These are phyloP conservation scores for Trichoderma oligosporum DNA, from an alignment of 2,329 filamentous ascomycete species.

Conservation along the genomic window DNA sequence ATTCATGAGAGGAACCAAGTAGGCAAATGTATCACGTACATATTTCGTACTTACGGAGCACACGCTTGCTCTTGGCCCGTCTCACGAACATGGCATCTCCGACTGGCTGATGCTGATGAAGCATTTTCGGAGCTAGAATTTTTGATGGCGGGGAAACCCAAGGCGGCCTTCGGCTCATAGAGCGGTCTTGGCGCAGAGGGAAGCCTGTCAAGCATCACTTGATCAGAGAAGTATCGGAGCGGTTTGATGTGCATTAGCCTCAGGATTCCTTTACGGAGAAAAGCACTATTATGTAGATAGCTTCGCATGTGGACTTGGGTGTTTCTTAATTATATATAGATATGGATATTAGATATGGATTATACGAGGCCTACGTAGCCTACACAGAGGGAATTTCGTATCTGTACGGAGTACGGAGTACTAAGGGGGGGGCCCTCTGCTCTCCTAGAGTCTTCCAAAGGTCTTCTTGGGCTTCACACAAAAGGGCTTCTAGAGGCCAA, in stretches of 20 bases:
- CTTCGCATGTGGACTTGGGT: too few species aligned
- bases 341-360: too few species aligned
- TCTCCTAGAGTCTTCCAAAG: background rate
- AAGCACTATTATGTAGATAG: too few species aligned
- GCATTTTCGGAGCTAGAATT: constrained; percentile 10
- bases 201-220: constrained; percentile 14
- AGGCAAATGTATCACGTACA: constrained; percentile 15
- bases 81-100: background rate
- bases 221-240: constrained; percentile 13
- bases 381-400: constrained; percentile 9
- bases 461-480: background rate
- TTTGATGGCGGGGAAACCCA: constrained; percentile 16
- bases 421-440: background rate
- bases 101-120: constrained; percentile 7
- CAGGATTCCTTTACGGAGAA: too few species aligned
- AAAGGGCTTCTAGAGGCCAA: background rate
- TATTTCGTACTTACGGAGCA: constrained; percentile 4
- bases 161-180: constrained; percentile 14
- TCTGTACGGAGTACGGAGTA: too few species aligned
- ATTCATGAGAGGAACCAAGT: background rate
- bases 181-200: constrained; percentile 12
- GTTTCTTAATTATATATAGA: too few species aligned
- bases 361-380: too few species aligned
- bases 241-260: too few species aligned
- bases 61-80: background rate